A percentile compares a stretch with the other conserved stretches of the same genome.
phyloP scores from a whole-genome alignment of 2,329 filamentous ascomycete species.

The Acephala macrosclerotiorum region DNA sequence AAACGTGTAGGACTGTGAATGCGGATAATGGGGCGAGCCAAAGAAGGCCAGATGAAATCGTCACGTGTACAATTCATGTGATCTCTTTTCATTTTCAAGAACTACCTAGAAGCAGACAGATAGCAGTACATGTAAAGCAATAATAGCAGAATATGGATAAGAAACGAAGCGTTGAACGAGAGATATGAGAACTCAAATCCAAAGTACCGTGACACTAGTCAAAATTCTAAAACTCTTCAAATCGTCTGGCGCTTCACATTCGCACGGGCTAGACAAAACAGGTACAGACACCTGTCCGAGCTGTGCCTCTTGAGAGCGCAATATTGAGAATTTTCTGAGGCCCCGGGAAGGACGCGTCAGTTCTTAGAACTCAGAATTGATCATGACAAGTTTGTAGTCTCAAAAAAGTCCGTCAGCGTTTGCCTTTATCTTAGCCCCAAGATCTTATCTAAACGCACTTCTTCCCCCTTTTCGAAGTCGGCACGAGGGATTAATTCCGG shows the following conservation, averaged over 20 bases:
- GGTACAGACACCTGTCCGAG: not conserved
- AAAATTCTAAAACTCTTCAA: not conserved
- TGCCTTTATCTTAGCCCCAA: not conserved
- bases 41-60: no score
- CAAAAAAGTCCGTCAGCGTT: no score
- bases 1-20: no score
- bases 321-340: not conserved
- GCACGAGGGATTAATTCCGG: not conserved
- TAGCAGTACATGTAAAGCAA: no score
- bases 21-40: no score
- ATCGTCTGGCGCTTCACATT: not conserved
- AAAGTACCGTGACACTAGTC: not conserved
- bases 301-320: not conserved
- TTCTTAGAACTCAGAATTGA: not conserved
- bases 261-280: not conserved
- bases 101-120: no score
- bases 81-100: no score
- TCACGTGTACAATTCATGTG: no score
- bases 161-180: no score
- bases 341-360: not conserved
- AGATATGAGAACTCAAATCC: not conserved
- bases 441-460: not conserved
- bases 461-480: not conserved
- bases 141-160: no score
- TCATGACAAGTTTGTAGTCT: no score